Conservation (phyloP, 176 grass and related monocot genomes). For the Avena insularis region DNA sequence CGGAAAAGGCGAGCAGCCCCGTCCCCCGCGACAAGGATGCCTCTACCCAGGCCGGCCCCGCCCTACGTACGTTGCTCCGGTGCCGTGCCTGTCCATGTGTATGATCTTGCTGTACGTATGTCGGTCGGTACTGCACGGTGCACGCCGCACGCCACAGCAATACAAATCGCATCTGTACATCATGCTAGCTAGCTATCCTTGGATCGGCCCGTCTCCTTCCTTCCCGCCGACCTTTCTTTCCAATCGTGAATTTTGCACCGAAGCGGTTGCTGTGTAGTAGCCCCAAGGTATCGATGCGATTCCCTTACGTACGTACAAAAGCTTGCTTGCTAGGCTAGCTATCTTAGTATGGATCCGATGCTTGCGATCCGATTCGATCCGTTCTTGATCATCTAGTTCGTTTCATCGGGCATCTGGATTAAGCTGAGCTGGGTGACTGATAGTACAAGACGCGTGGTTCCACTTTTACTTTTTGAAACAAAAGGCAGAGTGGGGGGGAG, state of each 20-base stretch:
- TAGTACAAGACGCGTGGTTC: too few relatives aligned
- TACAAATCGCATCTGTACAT: not conserved
- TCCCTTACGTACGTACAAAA: not conserved
- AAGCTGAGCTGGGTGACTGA: too few relatives aligned
- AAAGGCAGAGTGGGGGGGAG: too few relatives aligned
- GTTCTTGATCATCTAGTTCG: too few relatives aligned
- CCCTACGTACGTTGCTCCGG: not conserved
- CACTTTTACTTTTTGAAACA: too few relatives aligned
- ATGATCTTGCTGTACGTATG: not conserved
- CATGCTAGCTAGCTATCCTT: not conserved
- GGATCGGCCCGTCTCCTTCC: not conserved
- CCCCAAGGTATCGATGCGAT: not conserved
- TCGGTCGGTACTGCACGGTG: not conserved
- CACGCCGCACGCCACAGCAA: not conserved
- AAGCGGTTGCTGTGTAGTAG: too few relatives aligned
- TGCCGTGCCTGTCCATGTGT: not conserved
- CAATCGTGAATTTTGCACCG: too few relatives aligned
- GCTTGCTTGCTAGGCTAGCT: too few relatives aligned
- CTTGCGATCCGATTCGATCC: too few relatives aligned
- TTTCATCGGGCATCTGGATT: too few relatives aligned
- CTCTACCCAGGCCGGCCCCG: not conserved
- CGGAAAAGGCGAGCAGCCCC: not conserved
- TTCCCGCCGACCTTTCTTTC: not conserved
- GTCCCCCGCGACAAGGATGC: not conserved
- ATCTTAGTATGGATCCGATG: too few relatives aligned